These are phyloP conservation scores for Rhynchospora breviuscula DNA, from an alignment of 176 grass and related monocot species.

Conservation along the genomic window DNA sequence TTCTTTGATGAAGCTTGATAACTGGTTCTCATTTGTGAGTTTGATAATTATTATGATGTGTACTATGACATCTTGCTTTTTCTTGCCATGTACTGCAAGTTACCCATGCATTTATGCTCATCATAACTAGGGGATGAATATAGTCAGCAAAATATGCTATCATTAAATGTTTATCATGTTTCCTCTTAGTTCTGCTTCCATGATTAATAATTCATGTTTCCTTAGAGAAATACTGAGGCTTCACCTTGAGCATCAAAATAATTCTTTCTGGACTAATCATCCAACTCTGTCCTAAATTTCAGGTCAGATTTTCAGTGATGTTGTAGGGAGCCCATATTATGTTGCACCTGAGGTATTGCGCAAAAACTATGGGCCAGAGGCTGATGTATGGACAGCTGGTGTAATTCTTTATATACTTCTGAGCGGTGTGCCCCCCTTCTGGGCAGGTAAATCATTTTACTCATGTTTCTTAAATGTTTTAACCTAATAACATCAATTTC, in stretches of 20 bases:
- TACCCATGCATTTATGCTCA: background rate
- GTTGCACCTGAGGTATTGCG: constrained; percentile 78
- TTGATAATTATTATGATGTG: background rate
- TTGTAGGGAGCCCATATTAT: constrained; percentile 88
- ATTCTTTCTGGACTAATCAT: background rate
- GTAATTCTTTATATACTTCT: constrained; percentile 84
- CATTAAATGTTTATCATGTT: constrained; percentile 9
- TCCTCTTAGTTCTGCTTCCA: background rate
- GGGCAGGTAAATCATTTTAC: constrained; percentile 43
- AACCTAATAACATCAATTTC: background rate
- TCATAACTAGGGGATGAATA: background rate
- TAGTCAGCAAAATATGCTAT: background rate
- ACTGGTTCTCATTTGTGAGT: background rate
- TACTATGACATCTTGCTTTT: background rate
- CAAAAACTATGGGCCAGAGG: constrained; percentile 69
- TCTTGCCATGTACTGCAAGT: background rate
- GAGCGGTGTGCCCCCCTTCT: constrained; percentile 81
- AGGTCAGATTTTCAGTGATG: constrained; percentile 84
- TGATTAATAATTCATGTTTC: background rate
- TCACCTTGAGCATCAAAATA: background rate
- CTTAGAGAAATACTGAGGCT: background rate
- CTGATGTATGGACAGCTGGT: constrained; percentile 95
- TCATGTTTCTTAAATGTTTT: background rate
- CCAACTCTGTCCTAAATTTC: background rate
- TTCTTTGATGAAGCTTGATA: background rate